These are phyloP conservation scores for Ophiobolus disseminans DNA, from an alignment of 2,329 filamentous ascomycete species.

Conservation along the genomic window DNA sequence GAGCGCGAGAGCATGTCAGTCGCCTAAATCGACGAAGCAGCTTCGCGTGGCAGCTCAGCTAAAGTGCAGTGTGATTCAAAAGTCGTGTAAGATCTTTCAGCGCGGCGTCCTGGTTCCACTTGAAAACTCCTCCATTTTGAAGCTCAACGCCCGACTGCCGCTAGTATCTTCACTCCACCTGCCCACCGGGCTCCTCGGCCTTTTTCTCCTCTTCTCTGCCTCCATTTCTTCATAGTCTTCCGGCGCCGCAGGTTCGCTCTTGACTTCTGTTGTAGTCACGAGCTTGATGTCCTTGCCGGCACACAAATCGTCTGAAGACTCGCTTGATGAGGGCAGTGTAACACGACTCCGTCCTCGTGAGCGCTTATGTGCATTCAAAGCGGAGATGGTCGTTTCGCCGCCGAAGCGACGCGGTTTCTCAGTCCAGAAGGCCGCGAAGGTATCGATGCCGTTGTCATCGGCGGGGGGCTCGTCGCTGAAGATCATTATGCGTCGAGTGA, in stretches of 20 bases:
- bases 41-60: too few species aligned
- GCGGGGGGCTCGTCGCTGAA: slow-evolving; percentile 56
- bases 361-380: slow-evolving; percentile 13
- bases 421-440: slow-evolving; percentile 46
- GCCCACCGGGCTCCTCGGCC: slow-evolving; percentile 36
- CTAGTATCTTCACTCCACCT: slow-evolving; percentile 44
- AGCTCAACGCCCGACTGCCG: slow-evolving; percentile 21
- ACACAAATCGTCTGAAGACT: slow-evolving; percentile 39
- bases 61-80: too few species aligned
- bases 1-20: too few species aligned
- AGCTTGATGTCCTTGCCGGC: slow-evolving; percentile 42
- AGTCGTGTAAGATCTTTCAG: too few species aligned
- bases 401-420: slow-evolving; percentile 49
- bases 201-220: slow-evolving; percentile 26
- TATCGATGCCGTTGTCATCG: slow-evolving; percentile 45
- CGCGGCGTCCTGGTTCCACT: slow-evolving; percentile 9
- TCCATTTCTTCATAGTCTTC: slow-evolving; percentile 46
- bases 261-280: slow-evolving; percentile 44
- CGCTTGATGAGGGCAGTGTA: slow-evolving; percentile 22
- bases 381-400: slow-evolving; percentile 55
- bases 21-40: too few species aligned
- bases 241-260: slow-evolving; percentile 40
- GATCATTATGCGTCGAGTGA: slow-evolving; percentile 64
- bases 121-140: slow-evolving; percentile 9
- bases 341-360: slow-evolving; percentile 24